Conservation (phyloP, 2,329 filamentous ascomycete genomes). For the Thermothelomyces thermophilus region DNA sequence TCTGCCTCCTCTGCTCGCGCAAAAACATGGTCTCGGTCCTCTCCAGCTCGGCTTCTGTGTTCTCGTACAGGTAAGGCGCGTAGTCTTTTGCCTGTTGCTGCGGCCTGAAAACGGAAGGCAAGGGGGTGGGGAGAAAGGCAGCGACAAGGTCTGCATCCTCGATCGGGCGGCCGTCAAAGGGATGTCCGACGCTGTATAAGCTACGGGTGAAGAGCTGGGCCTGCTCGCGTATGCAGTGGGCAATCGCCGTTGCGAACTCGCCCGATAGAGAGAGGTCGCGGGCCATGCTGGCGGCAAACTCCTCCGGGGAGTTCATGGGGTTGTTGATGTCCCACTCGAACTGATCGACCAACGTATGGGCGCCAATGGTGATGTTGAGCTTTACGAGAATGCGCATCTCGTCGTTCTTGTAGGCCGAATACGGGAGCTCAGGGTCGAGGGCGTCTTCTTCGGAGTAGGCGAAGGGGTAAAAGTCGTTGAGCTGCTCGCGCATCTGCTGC, state of each 20-base stretch:
- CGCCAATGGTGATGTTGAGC: conserved; percentile 94
- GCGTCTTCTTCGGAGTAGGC: conserved; percentile 85
- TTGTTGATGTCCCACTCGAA: conserved; percentile 99
- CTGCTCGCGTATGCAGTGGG: conserved; percentile 95
- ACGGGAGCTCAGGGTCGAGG: conserved; percentile 81
- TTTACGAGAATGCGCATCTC: conserved; percentile 97
- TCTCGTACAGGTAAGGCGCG: conserved; percentile 86
- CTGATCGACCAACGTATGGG: conserved; percentile 89
- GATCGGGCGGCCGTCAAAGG: conserved; percentile 87
- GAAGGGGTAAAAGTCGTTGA: conserved; percentile 89
- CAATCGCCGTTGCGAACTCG: conserved; percentile 95
- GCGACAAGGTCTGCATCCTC: conserved; percentile 85
- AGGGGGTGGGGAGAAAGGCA: conserved; percentile 78
- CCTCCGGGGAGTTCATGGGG: conserved; percentile 84
- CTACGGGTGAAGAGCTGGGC: conserved; percentile 90
- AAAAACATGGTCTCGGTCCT: conserved; percentile 88
- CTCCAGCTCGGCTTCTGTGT: conserved; percentile 85
- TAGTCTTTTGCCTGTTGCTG: conserved; percentile 92
- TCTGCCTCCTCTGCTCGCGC: conserved; percentile 87
- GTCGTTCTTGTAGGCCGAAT: conserved; percentile 94
- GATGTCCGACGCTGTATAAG: conserved; percentile 85
- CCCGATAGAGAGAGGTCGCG: conserved; percentile 84
- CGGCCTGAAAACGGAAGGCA: conserved; percentile 77
- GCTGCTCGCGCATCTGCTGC: conserved; percentile 76
- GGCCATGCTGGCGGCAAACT: conserved; percentile 86